These are phyloP conservation scores for Aspergillus arachidicola DNA, from an alignment of 2,329 filamentous ascomycete species.

Conservation along the genomic window DNA sequence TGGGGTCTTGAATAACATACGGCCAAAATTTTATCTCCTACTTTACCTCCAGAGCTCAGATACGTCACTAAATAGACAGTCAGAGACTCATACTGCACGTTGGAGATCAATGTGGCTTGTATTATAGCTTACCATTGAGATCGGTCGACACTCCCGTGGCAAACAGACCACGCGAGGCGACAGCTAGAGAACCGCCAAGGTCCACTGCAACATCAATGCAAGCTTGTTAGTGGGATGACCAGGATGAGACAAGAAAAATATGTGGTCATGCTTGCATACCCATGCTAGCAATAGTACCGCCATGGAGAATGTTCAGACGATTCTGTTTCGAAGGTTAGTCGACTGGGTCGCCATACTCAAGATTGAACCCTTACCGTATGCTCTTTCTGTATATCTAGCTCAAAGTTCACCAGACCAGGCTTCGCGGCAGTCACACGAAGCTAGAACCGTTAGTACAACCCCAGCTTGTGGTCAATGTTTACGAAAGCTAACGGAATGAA, in stretches of 20 bases:
- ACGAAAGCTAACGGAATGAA: background rate
- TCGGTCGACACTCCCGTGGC: constrained; percentile 69
- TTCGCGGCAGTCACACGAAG: constrained; percentile 62
- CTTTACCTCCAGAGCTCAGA: constrained; percentile 63
- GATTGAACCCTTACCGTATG: constrained; percentile 57
- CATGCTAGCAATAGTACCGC: constrained; percentile 67
- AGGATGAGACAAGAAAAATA: background rate
- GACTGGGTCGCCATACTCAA: background rate
- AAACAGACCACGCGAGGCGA: constrained; percentile 66
- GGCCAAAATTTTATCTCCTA: constrained; percentile 62
- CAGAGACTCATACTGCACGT: background rate
- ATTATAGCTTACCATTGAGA: constrained; percentile 53
- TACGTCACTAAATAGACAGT: constrained; percentile 57
- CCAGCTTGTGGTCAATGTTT: background rate
- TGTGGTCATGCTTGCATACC: constrained; percentile 32
- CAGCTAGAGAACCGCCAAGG: constrained; percentile 66
- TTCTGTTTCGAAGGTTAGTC: constrained; percentile 50
- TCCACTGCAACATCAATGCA: constrained; percentile 52
- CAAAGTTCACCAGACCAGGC: constrained; percentile 66
- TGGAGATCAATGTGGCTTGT: background rate
- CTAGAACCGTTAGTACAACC: constrained; percentile 37
- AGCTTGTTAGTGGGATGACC: background rate
- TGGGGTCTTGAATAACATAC: constrained; percentile 35
- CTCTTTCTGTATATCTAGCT: constrained; percentile 65
- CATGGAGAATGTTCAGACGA: constrained; percentile 66